Evolutionary conservation across 2,329 filamentous ascomycete species (phyloP).

Genomic region (Tolypocladium paradoxum): DNA sequence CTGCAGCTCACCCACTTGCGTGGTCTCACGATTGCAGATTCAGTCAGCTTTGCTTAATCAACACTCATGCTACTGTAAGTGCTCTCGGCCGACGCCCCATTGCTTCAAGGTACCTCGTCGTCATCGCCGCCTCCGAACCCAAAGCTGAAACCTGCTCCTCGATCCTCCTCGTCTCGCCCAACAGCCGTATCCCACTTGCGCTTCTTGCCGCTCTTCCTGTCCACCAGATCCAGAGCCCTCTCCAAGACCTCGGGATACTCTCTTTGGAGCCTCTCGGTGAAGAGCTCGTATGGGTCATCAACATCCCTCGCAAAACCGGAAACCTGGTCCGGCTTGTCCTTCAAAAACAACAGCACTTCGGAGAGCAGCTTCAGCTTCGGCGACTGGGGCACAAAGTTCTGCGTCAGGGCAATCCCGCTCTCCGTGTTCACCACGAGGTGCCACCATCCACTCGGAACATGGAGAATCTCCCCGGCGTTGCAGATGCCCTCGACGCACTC

Average conservation of each 20-base stretch:
- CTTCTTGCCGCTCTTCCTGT: slow-evolving; percentile 56
- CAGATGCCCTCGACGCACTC: slow-evolving; percentile 85
- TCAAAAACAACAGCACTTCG: slow-evolving; percentile 69
- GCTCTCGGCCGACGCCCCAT: background rate
- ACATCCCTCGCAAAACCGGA: slow-evolving; percentile 72
- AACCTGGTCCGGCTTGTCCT: slow-evolving; percentile 73
- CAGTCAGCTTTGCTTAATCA: too few relatives aligned
- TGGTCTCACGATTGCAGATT: too few relatives aligned
- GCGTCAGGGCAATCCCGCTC: slow-evolving; percentile 76
- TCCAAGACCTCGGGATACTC: slow-evolving; percentile 57
- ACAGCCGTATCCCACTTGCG: slow-evolving; percentile 80
- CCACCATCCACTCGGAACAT: slow-evolving; percentile 95
- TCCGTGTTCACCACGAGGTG: slow-evolving; percentile 89
- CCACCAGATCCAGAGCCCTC: slow-evolving; percentile 52
- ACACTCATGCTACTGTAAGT: too few relatives aligned
- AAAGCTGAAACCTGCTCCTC: slow-evolving; percentile 38
- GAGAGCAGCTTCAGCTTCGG: slow-evolving; percentile 45
- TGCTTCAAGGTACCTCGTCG: slow-evolving; percentile 33
- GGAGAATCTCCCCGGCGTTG: slow-evolving; percentile 70
- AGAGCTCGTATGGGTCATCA: slow-evolving; percentile 61
- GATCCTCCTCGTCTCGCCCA: slow-evolving; percentile 21
- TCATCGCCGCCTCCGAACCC: slow-evolving; percentile 40
- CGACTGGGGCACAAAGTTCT: slow-evolving; percentile 81
- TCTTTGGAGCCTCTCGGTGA: slow-evolving; percentile 55
- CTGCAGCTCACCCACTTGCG: too few relatives aligned